Evolutionary conservation across 2,329 filamentous ascomycete genomes (phyloP), one percentile per base, ranked within the genome.

Genomic region (Aschersonia sp.): DNA sequence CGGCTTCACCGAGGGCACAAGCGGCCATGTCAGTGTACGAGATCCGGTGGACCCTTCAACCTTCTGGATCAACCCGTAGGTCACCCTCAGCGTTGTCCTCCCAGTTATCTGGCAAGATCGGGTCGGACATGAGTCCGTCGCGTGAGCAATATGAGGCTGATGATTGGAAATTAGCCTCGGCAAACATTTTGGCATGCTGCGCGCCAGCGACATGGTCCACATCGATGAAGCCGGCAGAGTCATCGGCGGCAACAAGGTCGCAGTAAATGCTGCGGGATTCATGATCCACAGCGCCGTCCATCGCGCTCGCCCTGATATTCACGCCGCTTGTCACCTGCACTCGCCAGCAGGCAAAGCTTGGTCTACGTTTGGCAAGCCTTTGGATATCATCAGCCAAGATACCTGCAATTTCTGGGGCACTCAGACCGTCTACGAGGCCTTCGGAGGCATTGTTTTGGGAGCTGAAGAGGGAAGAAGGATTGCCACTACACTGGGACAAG

Each of bases 321-420:
- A 78, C 53, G 80, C 82, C 0, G 77, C 80, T 4, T 84, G 80
- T 58, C 82, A 85, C 54, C 73, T 77, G 12, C 82, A 85, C 59
- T 75, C 73, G 12, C 72, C 70, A 12, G 72, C 75, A 9, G 82
- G 81, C 1, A 75, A 82, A 43, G 80, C 82, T 0, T 85, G 80
- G 80, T 77, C 72, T 35, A 68, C 71, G 0, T 85, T 85, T 58
- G 79, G 71, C 1, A 67, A 65, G 5, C 73, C 72, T 0, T 66
- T 85, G 6, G 80, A 84, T 48, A 85, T 85, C 80, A 63, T 85
- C 31, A 84, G 77, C 51, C 80, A 77, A 61, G 82, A 78, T 56
- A 73, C 79, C 0, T 75, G 74, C 53, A 78, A 78, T 56, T 78
- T 85, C 55, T 77, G 83, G 58, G 71, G 60, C 3, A 61, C 78